Base-by-base conservation (phyloP, 208 protist genomes). In the Acanthamoeba lugdunensis region DNA sequence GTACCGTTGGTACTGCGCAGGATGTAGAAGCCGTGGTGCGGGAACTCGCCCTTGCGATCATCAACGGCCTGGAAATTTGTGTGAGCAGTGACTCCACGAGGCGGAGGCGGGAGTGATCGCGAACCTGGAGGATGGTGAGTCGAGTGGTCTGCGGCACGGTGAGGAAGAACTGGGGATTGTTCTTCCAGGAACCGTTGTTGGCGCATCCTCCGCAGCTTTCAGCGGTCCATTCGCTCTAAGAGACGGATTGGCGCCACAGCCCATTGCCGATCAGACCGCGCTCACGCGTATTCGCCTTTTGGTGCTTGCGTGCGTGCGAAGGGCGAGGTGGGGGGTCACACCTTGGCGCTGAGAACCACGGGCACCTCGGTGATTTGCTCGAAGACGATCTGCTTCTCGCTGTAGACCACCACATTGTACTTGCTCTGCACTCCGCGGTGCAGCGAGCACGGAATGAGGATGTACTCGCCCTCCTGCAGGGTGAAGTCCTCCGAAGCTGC, bases 1-100 rank as follows among this genome's bases (percentile, higher is more conserved):
- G 61, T 50, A 91, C 85, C 87, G 69, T 92, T 92, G n/a, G 56
- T 92, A 37, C 87, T 92, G 41, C 30, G 87, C 3, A 92, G 56
- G 14, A 92, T 30, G 50, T 92, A 92, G 69, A 92, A 92, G 16
- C 87, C 87, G 30, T 92, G 87, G 50, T 92, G 87, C n/a, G 87
- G 56, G 4, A 45, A 58, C 21, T 77, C 41, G 37, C 33, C 79
- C 79, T 56, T 87, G 50, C n/a, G 18, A 56, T 84, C 75, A 25
- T 65, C 58, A 6, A n/a, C 23, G 21, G 23, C 58, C 58, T 65
- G 58, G 5, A 28, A n/a, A 33, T 33, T 58, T 21, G 16, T 21
- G 18, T 58, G 16, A 58, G 23, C 4, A 14, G 7, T 21, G 16
- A n/a, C 23, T 14, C 7, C 2, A 4, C 14, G 58, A 65, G 23